Evolutionary conservation across 2,329 filamentous ascomycete genomes (phyloP), one percentile per base, ranked within the genome.

Genomic region (Volutella citrinella): DNA sequence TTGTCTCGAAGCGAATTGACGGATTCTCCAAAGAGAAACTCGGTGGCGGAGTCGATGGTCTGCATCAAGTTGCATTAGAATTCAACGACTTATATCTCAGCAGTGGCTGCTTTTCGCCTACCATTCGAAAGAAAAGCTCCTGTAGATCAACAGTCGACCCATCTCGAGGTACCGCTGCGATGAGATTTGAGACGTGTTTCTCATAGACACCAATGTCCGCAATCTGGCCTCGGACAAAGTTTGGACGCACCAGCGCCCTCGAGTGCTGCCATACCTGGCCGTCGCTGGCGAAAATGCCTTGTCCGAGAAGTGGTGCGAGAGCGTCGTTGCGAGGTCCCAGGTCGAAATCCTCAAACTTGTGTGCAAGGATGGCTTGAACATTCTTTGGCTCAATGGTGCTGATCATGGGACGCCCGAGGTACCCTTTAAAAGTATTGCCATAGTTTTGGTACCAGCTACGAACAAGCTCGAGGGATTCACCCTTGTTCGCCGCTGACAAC

Each of bases 11-110:
- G 22, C 6, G 22, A 19, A 45, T 64, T 55, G 11, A 60, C 56
- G 6, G 71, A 75, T 46, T 78, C 66, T 7, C 82, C 81, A 37
- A 84, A 82, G 12, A 86, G 64, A 45, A 85, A 80, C 24, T 70
- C 63, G 11, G 70, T 71, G 1, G 69, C 61, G 1, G 65, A 64
- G 38, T 75, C 69, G 12, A 74, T 56, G 3, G 71, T 71, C 22
- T 72, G 56, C 23, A 63, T 60, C 56, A 72, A 74, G 47, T 74
- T 62, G n/a, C n/a, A n/a, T n/a, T n/a, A n/a, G n/a, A n/a, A n/a
- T n/a, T n/a, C n/a, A n/a, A n/a, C n/a, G n/a, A n/a, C n/a, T n/a
- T n/a, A n/a, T n/a, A n/a, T n/a, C n/a, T n/a, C n/a, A n/a, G n/a
- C n/a, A n/a, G n/a, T n/a, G n/a, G n/a, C n/a, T n/a, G n/a, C n/a